phyloP scores from a whole-genome alignment of 2,329 filamentous ascomycete genomes.

The Paecilomyces formosus region DNA sequence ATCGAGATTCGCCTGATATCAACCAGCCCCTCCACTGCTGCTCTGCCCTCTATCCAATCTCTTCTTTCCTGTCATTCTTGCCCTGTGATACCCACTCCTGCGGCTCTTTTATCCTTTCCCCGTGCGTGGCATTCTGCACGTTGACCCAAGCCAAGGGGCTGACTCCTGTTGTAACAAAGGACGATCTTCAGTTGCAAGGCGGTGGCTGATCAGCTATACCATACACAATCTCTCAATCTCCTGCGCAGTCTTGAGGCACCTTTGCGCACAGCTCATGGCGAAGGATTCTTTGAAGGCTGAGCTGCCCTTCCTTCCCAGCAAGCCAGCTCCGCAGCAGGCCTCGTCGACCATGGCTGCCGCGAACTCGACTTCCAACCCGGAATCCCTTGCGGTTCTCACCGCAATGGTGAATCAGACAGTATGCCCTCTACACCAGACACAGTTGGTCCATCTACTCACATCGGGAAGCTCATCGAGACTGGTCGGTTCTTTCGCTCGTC shows the following conservation, averaged over 20 bases:
- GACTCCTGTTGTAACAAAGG: not conserved
- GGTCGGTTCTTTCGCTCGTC: slow-evolving; percentile 33
- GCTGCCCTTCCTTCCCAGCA: not conserved
- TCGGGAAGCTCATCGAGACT: slow-evolving; percentile 32
- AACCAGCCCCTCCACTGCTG: not conserved
- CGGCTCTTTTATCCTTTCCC: not conserved
- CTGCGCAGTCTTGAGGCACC: not conserved
- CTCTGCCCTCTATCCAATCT: not conserved
- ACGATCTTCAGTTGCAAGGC: not conserved
- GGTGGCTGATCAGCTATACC: not conserved
- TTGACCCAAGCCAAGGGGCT: not conserved
- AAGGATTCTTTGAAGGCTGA: not conserved
- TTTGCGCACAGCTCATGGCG: not conserved
- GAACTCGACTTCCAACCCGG: slow-evolving; percentile 17
- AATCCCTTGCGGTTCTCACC: slow-evolving; percentile 28
- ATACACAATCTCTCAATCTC: not conserved
- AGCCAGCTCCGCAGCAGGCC: not conserved
- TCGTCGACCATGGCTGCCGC: slow-evolving; percentile 12
- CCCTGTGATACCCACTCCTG: not conserved
- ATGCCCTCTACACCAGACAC: slow-evolving; percentile 4
- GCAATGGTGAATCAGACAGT: slow-evolving; percentile 31
- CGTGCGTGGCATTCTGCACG: not conserved
- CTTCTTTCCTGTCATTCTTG: not conserved
- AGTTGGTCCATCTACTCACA: slow-evolving; percentile 12
- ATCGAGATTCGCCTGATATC: not conserved